These are phyloP conservation scores for Xylaria multiplex DNA, from an alignment of 2,329 filamentous ascomycete species.

Conservation along the genomic window DNA sequence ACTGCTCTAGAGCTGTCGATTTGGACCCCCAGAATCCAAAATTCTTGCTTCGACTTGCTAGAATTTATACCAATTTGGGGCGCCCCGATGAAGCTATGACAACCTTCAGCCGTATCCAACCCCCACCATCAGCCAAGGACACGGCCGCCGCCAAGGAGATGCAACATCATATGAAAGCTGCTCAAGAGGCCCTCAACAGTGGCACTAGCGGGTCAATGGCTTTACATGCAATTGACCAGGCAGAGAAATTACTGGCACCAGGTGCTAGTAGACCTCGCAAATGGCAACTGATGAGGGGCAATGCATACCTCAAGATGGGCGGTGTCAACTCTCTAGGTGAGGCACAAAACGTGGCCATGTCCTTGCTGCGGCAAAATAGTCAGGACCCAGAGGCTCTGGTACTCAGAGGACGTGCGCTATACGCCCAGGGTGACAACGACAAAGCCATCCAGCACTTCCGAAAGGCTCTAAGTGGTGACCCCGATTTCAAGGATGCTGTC, in stretches of 20 bases:
- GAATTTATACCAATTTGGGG: slow-evolving; percentile 89
- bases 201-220: slow-evolving; percentile 90
- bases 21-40: slow-evolving; percentile 88
- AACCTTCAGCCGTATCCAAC: slow-evolving; percentile 82
- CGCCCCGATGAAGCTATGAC: slow-evolving; percentile 86
- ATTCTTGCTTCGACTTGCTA: slow-evolving; percentile 85
- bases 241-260: slow-evolving; percentile 79
- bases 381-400: slow-evolving; percentile 95
- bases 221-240: slow-evolving; percentile 89
- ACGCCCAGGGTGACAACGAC: slow-evolving; percentile 92
- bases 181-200: slow-evolving; percentile 77
- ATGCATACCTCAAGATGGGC: slow-evolving; percentile 93
- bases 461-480: slow-evolving; percentile 88
- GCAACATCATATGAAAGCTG: slow-evolving; percentile 82
- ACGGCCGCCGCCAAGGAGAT: slow-evolving; percentile 84
- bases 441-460: slow-evolving; percentile 94
- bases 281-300: slow-evolving; percentile 92
- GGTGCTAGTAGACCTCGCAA: slow-evolving; percentile 85
- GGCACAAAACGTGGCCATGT: slow-evolving; percentile 92
- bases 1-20: slow-evolving; percentile 83
- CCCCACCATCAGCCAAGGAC: slow-evolving; percentile 85
- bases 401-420: slow-evolving; percentile 85
- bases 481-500: slow-evolving; percentile 87
- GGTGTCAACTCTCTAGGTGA: slow-evolving; percentile 89
- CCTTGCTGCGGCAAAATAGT: slow-evolving; percentile 82